phyloP scores from a whole-genome alignment of 345 rosid genomes.

The Microcos paniculata region DNA sequence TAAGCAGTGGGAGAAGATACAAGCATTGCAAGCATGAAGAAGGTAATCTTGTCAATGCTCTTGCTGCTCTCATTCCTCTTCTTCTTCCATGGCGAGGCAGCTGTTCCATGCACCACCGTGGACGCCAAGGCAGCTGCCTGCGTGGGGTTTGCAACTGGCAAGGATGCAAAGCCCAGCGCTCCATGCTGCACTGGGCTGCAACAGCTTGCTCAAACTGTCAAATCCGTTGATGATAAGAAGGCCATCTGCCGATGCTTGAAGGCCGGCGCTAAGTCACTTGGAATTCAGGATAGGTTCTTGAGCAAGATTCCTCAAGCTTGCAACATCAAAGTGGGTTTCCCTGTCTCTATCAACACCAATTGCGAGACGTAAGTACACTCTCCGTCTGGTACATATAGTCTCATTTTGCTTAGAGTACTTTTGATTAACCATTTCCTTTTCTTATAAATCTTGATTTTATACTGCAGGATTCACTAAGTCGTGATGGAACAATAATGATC shows the following conservation, averaged over 20 bases:
- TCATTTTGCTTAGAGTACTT: not conserved
- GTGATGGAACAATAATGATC: no score
- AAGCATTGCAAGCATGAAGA: not conserved
- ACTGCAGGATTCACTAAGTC: not conserved
- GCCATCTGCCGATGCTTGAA: constrained; percentile 38
- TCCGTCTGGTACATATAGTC: not conserved
- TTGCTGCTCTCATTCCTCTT: not conserved
- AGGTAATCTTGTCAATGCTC: not conserved
- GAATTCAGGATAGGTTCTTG: constrained; percentile 36
- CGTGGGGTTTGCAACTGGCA: constrained; percentile 32
- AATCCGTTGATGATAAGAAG: constrained; percentile 35
- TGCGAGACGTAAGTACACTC: constrained; percentile 32
- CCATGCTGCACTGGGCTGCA: constrained; percentile 33
- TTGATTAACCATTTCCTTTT: not conserved
- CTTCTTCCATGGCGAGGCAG: not conserved
- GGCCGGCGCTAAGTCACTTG: constrained; percentile 17
- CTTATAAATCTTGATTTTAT: no score
- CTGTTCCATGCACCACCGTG: constrained; percentile 23
- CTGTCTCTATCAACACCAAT: constrained; percentile 31
- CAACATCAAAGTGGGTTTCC: constrained; percentile 41
- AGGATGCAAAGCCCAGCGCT: constrained; percentile 2
- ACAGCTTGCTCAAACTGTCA: constrained; percentile 25
- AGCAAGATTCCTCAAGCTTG: constrained; percentile 38
- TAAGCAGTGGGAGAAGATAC: no score
- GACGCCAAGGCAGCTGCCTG: constrained; percentile 29